phyloP scores from a whole-genome alignment of 1,284 basidiomycete genomes.

The Neonothopanus nambi region DNA sequence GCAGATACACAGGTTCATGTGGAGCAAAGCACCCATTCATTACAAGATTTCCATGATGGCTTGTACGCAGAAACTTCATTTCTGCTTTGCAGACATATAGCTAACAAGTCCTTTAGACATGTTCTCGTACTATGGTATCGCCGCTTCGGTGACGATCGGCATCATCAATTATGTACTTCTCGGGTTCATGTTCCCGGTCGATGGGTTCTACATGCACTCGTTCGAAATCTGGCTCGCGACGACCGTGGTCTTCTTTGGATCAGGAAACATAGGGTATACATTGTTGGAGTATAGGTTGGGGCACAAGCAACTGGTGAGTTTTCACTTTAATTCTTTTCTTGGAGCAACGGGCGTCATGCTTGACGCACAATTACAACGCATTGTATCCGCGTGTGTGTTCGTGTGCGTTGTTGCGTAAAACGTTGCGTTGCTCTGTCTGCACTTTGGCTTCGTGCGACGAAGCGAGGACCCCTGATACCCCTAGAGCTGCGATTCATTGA shows the following conservation, averaged over 20 bases:
- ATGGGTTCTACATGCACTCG: slow-evolving; percentile 70
- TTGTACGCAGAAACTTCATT: slow-evolving; percentile 48
- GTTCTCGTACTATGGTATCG: slow-evolving; percentile 88
- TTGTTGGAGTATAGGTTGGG: slow-evolving; percentile 79
- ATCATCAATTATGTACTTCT: slow-evolving; percentile 75
- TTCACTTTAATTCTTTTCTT: not conserved
- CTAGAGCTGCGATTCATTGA: slow-evolving; percentile 1
- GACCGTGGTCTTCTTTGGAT: slow-evolving; percentile 73
- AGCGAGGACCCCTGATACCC: not conserved
- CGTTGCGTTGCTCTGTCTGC: too few relatives aligned
- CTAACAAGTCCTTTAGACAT: slow-evolving; percentile 55
- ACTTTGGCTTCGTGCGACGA: not conserved
- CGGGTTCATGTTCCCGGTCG: slow-evolving; percentile 67
- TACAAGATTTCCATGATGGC: slow-evolving; percentile 80
- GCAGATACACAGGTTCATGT: slow-evolving; percentile 74
- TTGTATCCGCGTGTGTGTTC: too few relatives aligned
- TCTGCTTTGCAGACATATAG: too few relatives aligned
- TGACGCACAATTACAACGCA: too few relatives aligned
- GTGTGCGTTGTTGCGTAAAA: not conserved
- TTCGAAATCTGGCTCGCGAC: slow-evolving; percentile 83
- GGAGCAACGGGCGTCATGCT: too few relatives aligned
- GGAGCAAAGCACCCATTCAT: slow-evolving; percentile 74
- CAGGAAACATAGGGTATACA: slow-evolving; percentile 75
- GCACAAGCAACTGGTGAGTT: slow-evolving; percentile 49
- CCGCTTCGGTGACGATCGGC: slow-evolving; percentile 64